These are phyloP conservation scores for Bolboschoenoplectus hybrid DNA, from an alignment of 202 grass and related monocot species.

Conservation along the genomic window DNA sequence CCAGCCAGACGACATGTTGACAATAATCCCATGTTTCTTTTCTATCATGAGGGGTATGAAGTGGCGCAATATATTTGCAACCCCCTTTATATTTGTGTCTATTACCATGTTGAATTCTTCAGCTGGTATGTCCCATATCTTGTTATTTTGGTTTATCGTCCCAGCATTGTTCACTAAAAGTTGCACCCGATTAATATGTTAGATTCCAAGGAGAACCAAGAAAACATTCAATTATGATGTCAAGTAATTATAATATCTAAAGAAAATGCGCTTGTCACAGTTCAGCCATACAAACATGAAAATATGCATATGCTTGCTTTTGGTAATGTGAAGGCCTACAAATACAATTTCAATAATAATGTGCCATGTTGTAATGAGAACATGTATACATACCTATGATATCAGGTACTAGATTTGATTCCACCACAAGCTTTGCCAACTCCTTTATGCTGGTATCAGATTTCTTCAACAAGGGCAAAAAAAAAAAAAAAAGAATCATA, in stretches of 20 bases:
- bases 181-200: constrained; percentile 36
- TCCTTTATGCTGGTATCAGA: constrained; percentile 72
- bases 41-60: constrained; percentile 90
- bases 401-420: constrained; percentile 71
- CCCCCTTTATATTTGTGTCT: constrained; percentile 94
- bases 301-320: not conserved
- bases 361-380: not conserved
- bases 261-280: not conserved
- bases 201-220: not conserved
- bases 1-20: constrained; percentile 97
- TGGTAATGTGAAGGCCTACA: not conserved
- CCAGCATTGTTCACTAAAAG: constrained; percentile 89
- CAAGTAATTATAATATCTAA: constrained; percentile 4
- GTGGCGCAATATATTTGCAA: constrained; percentile 81
- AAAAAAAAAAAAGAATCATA: not conserved
- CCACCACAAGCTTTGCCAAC: constrained; percentile 68
- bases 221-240: not conserved
- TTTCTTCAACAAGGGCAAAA: constrained; percentile 53
- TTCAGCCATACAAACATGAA: not conserved
- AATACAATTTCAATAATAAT: not conserved
- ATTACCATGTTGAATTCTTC: constrained; percentile 92
- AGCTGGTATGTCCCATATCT: constrained; percentile 80
- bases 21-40: constrained; percentile 87
- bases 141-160: constrained; percentile 97
- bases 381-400: constrained; percentile 63